Base-by-base conservation (phyloP, 108 stramenopile genomes). In the Craspedostauros australis region DNA sequence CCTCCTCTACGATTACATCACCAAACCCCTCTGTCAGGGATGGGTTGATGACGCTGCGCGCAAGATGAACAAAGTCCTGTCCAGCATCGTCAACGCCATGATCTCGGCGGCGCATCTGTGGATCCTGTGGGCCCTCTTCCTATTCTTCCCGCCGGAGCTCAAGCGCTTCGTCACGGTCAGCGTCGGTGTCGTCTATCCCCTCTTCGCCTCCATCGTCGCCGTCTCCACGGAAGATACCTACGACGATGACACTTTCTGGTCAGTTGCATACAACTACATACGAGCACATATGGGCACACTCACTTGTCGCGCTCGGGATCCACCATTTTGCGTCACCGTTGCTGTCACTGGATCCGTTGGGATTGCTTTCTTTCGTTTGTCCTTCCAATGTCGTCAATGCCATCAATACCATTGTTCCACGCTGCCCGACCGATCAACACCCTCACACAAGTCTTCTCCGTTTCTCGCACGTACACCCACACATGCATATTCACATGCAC, bases 121-220 rank as follows among this genome's bases (percentile, higher is more conserved):
- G 33, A 38, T 66, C 12, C 31, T 80, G 9, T 76, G 74, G 75
- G 45, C 58, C 6, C 37, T 65, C 26, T 80, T 80, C 63, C 44
- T 76, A 42, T 62, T 72, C 28, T 45, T 80, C 4, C 72, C 74
- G 5, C 57, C 68, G 7, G 67, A 46, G 9, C 41, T 65, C 18
- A 72, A 72, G 33, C 59, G 79, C 3, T 42, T 75, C 49, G 29
- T 76, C n/a, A 58, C 66, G 4, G 58, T 80, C 36, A 55, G 37
- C 1, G 33, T 73, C 40, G 79, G 74, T 8, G 73, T 72, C 0
- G 60, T 70, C 3, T 80, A 73, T 52, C 79, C 79, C 16, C 36
- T 73, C 16, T 47, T 59, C 15, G 39, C 64, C 15, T 62, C 60
- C 19, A 62, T 68, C n/a, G 61, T 66, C 22, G 65, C 67, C 22